Percentiles rank a stretch among this genome's conserved stretches.
Conservation (phyloP, 129 eudicot species). For the Kitagawia praeruptora region DNA sequence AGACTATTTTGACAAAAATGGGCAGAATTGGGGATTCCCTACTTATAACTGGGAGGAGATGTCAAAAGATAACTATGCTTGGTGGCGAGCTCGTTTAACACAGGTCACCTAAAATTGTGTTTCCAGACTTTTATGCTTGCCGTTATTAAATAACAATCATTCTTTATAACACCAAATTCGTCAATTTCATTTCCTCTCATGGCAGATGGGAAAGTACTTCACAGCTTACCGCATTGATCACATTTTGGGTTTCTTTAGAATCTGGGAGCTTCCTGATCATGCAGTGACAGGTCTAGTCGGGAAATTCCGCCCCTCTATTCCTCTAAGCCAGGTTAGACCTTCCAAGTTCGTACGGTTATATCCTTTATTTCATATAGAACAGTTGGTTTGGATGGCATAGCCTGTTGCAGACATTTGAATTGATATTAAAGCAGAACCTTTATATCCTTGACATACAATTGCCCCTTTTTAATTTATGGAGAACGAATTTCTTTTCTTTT, state of each 20-base stretch:
- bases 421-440: neutral
- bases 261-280: conserved; percentile 99
- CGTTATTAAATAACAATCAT: neutral
- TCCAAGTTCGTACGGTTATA: neutral
- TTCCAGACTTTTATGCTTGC: neutral
- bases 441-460: neutral
- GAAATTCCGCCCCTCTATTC: conserved; percentile 93
- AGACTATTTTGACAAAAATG: conserved; percentile 97
- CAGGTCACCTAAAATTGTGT: conserved; percentile 44
- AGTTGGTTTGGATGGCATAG: neutral
- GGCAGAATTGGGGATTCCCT: conserved; percentile 99
- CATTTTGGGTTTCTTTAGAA: conserved; percentile 91
- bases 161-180: conserved; percentile 6
- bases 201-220: conserved; percentile 90
- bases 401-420: neutral
- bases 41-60: conserved; percentile 99
- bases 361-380: neutral
- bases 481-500: neutral
- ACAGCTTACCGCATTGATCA: conserved; percentile 98
- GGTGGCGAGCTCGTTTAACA: conserved; percentile 99
- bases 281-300: conserved; percentile 94
- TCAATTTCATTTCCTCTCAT: conserved; percentile 14
- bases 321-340: conserved; percentile 74
- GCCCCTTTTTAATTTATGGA: neutral
- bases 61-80: conserved; percentile 98